Base-by-base conservation (phyloP, 208 protist genomes). In the Wallacemonas sp. region DNA sequence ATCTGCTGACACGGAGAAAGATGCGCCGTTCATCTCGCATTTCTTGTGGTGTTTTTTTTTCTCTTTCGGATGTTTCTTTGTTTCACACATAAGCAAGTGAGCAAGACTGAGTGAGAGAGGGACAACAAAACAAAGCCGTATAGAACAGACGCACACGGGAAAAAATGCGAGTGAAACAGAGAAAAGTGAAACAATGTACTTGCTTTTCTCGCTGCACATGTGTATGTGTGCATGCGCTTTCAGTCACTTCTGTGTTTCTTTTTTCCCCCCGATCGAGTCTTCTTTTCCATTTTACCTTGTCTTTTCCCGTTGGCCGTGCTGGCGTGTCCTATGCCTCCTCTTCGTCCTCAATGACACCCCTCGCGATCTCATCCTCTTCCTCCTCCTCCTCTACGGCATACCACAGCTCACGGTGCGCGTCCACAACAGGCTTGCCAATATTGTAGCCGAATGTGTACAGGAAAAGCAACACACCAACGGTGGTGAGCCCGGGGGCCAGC, bases 351-450 rank as follows among this genome's bases (percentile, higher is more conserved):
- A 62, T 46, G 30, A 61, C 64, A 21, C 24, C 2, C 36, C 65
- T 44, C 61, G 41, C 16, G 4, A 34, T 47, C 21, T 70, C 73
- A n/a, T 66, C 70, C 24, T 65, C 41, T 26, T 57, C 39, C 33
- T 84, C 74, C 16, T 75, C 70, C 5, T 61, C 46, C 61, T 58
- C 52, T 36, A 6, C 12, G n/a, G 19, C n/a, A 30, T 34, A 34
- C 65, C 48, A 74, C 29, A 78, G 41, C 52, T 83, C 61, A n/a
- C 57, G 38, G 55, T 90, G 83, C 11, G 84, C 81, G 32, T 85
- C 79, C 55, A 88, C 24, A 4, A 93, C 77, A 0, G 87, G 80
- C 55, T 79, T 87, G 43, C 77, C 81, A 9, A 90, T 54, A 70
- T 83, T 54, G 65, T 87, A 93, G 27, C 52, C 65, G 64, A 84